These are phyloP conservation scores for Skeletonema marinoi DNA, from an alignment of 108 stramenopile genomes.

Conservation along the genomic window DNA sequence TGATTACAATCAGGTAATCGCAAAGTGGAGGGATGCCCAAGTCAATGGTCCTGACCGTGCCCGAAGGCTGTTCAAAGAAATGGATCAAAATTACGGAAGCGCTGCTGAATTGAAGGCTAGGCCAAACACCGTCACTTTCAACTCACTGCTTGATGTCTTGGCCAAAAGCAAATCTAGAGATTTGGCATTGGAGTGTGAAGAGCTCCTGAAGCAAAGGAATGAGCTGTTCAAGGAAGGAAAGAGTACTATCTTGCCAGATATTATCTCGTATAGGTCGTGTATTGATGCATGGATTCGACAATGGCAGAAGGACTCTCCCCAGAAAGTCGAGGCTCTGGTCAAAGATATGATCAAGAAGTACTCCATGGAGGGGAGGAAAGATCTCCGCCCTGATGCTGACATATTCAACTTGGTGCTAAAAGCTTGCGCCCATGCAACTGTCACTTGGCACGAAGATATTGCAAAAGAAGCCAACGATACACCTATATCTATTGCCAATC, in stretches of 20 bases:
- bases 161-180: conserved; percentile 29
- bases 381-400: conserved; percentile 37
- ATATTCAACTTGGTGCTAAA: conserved; percentile 41
- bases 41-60: conserved; percentile 36
- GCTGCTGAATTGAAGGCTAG: conserved; percentile 6
- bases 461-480: conserved; percentile 13
- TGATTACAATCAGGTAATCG: conserved; percentile 31
- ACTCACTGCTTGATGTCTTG: conserved; percentile 38
- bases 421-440: conserved; percentile 32
- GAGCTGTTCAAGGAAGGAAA: conserved; percentile 19
- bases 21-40: conserved; percentile 38
- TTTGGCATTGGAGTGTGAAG: conserved; percentile 30
- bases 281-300: conserved; percentile 45
- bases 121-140: conserved; percentile 29
- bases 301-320: conserved; percentile 21
- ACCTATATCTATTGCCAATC: conserved; percentile 41
- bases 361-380: conserved; percentile 18
- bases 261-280: conserved; percentile 35
- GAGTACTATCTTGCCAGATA: conserved; percentile 28
- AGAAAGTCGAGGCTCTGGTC: conserved; percentile 29
- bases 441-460: conserved; percentile 12
- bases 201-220: conserved; percentile 16
- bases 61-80: conserved; percentile 29
- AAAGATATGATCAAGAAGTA: conserved; percentile 37
- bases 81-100: conserved; percentile 8